These are phyloP conservation scores for Aspergillus awamori DNA, from an alignment of 2,329 filamentous ascomycete species.

Conservation along the genomic window DNA sequence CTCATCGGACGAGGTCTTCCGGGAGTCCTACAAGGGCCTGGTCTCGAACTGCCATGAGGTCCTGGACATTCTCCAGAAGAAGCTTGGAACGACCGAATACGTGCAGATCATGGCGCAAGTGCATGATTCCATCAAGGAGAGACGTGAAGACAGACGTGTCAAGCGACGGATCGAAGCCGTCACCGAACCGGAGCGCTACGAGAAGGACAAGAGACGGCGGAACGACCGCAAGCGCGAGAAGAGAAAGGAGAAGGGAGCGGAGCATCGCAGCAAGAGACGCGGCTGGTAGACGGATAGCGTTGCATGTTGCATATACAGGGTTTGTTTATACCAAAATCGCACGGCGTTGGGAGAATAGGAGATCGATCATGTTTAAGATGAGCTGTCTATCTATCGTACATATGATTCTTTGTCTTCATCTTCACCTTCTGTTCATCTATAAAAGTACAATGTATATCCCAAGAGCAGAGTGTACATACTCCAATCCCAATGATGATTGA, in stretches of 20 bases:
- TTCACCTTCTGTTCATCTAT: neutral
- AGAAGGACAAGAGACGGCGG: conserved; percentile 78
- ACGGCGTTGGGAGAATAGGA: conserved; percentile 26
- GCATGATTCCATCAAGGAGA: conserved; percentile 69
- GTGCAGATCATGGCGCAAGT: conserved; percentile 68
- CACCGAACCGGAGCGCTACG: conserved; percentile 75
- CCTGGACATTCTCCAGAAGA: conserved; percentile 81
- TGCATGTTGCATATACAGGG: conserved; percentile 21
- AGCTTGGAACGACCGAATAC: conserved; percentile 78
- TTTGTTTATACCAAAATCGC: conserved; percentile 20
- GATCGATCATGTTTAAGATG: conserved; percentile 6
- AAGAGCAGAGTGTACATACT: conserved; percentile 27
- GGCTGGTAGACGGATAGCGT: conserved; percentile 60
- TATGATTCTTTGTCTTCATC: neutral
- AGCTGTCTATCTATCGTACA: conserved; percentile 8
- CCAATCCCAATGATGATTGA: neutral
- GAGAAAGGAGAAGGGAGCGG: conserved; percentile 74
- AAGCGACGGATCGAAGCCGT: conserved; percentile 93
- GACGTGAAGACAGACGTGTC: conserved; percentile 71
- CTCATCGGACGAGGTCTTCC: conserved; percentile 71
- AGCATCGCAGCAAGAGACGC: conserved; percentile 71
- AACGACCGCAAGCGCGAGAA: conserved; percentile 81
- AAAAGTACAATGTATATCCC: neutral
- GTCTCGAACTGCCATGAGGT: conserved; percentile 73
- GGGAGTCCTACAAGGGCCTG: conserved; percentile 68